These are phyloP conservation scores for Arctium minus DNA, from an alignment of 129 eudicot genomes.

Conservation along the genomic window DNA sequence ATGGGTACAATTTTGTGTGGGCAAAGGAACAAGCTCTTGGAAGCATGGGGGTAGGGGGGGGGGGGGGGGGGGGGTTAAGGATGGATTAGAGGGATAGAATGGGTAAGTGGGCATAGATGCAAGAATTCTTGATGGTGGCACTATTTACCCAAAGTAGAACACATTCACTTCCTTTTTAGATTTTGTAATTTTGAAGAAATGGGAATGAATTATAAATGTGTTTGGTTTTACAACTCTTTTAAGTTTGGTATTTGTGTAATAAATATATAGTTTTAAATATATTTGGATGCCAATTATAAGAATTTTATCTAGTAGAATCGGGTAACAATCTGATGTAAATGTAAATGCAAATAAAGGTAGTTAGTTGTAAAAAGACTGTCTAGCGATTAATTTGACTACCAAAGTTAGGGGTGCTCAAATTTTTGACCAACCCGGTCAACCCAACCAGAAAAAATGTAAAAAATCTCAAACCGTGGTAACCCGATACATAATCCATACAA, in stretches of 20 bases:
- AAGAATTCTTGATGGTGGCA: slow-evolving; percentile 30
- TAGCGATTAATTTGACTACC: background rate
- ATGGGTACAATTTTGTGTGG: slow-evolving; percentile 17
- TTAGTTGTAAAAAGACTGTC: background rate
- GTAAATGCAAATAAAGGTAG: background rate
- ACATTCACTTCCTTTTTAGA: slow-evolving; percentile 18
- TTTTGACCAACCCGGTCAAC: too few species aligned
- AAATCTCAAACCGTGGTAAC: too few species aligned
- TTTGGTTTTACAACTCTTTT: slow-evolving; percentile 1
- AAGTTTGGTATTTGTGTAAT: background rate
- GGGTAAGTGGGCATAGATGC: slow-evolving; percentile 23
- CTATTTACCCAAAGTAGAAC: slow-evolving; percentile 21
- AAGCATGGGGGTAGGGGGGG: background rate
- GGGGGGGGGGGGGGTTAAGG: background rate
- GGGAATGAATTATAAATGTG: slow-evolving; percentile 26
- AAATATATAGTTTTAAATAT: background rate
- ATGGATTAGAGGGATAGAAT: slow-evolving; percentile 4
- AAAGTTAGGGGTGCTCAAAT: too few species aligned
- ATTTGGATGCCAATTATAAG: background rate
- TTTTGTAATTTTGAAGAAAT: slow-evolving; percentile 25
- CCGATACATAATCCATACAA: too few species aligned
- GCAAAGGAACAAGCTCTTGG: background rate
- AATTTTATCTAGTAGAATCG: too few species aligned
- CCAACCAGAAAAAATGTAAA: too few species aligned
- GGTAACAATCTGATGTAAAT: too few species aligned